A percentile compares a stretch with the other conserved stretches of the same genome.
phyloP scores from a whole-genome alignment of 352 stramenopile species.

The Blastocystis hominis region DNA sequence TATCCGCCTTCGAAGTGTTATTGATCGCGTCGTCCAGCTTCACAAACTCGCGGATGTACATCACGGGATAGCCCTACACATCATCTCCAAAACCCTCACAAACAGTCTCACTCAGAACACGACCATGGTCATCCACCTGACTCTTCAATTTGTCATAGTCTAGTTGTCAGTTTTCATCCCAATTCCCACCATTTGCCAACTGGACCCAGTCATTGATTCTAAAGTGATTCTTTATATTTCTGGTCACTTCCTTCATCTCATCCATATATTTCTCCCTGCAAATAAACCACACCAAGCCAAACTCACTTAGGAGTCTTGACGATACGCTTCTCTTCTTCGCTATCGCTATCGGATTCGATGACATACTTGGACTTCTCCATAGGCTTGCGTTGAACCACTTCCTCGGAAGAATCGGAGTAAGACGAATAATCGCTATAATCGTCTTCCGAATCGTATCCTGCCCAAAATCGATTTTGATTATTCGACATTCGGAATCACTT shows the following conservation, averaged over 20 bases:
- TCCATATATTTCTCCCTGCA: conserved; percentile 12
- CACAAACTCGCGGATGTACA: conserved; percentile 9
- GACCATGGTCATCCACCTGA: conserved; percentile 21
- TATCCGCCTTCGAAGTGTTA: background rate
- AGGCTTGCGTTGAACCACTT: background rate
- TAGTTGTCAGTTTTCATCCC: background rate
- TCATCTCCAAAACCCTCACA: background rate
- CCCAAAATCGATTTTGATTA: conserved; percentile 44
- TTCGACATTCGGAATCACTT: no score
- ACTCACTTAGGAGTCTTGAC: conserved; percentile 29
- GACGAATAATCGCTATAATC: background rate
- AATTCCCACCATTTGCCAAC: background rate
- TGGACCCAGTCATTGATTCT: conserved; percentile 48
- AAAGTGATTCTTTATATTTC: conserved; percentile 44
- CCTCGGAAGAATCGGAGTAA: background rate
- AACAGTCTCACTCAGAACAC: conserved; percentile 11
- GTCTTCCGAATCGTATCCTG: background rate
- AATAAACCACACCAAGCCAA: background rate
- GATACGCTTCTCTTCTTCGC: conserved; percentile 49
- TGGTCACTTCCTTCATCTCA: conserved; percentile 3
- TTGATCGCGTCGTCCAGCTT: conserved; percentile 5
- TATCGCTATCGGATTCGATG: conserved; percentile 17
- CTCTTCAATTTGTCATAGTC: conserved; percentile 46
- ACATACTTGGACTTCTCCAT: conserved; percentile 16
- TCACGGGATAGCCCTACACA: background rate